Percentiles rank a stretch among this genome's conserved stretches.
phyloP scores from a whole-genome alignment of 345 rosid species.

The Eutrema japonicum region DNA sequence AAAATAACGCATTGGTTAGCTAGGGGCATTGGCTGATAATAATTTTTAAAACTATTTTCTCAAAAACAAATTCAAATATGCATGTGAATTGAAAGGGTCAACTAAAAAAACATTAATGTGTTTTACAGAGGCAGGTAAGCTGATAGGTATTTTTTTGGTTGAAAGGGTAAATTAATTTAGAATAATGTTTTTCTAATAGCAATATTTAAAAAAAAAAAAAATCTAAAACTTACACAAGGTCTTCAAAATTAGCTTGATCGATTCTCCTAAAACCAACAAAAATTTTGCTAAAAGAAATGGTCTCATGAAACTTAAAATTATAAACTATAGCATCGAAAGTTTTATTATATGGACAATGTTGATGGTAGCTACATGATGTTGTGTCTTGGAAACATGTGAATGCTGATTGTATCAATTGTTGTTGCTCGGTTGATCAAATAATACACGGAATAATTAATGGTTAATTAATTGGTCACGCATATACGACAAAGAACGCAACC shows the following conservation, averaged over 20 bases:
- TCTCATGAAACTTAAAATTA: not conserved
- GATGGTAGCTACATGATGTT: slow-evolving; percentile 39
- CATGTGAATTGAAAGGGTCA: not conserved
- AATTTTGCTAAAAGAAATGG: not conserved
- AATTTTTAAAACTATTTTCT: not conserved
- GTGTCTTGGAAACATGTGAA: slow-evolving; percentile 39
- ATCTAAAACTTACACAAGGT: not conserved
- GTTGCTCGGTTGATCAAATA: slow-evolving; percentile 36
- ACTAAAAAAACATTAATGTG: not conserved
- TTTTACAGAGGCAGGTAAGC: not conserved
- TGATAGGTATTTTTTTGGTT: not conserved
- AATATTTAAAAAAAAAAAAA: not conserved
- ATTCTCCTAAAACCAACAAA: not conserved
- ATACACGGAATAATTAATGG: slow-evolving; percentile 36
- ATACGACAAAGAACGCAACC: slow-evolving; percentile 41
- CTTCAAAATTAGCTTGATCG: not conserved
- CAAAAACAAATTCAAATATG: not conserved
- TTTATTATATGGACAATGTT: slow-evolving; percentile 22
- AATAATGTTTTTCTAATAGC: not conserved
- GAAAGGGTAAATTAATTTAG: not conserved
- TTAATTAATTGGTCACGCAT: slow-evolving; percentile 40
- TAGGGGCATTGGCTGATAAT: not conserved
- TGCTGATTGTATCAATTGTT: slow-evolving; percentile 33
- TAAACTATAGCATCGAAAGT: slow-evolving; percentile 7
- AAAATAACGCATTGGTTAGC: not conserved